These are phyloP conservation scores for Colletotrichum lentis DNA, from an alignment of 2,329 filamentous ascomycete genomes.

Conservation along the genomic window DNA sequence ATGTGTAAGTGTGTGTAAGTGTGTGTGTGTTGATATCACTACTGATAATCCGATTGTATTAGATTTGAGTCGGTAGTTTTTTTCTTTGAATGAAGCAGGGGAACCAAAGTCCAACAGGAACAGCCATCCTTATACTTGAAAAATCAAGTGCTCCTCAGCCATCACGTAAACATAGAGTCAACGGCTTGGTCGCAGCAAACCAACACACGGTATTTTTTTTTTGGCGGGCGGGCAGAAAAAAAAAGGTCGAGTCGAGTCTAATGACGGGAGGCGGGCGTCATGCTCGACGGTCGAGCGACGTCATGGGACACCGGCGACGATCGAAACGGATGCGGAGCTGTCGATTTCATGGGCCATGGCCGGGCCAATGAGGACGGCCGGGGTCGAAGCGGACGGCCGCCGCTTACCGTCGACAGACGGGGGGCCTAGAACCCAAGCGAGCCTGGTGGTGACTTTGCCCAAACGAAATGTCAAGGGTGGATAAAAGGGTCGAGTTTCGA, in stretches of 20 bases:
- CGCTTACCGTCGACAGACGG: background rate
- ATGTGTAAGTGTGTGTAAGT: too few relatives aligned
- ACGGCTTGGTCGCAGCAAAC: background rate
- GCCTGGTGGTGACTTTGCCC: conserved; percentile 10
- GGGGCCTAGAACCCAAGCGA: background rate
- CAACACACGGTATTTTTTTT: too few relatives aligned
- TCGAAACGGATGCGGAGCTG: conserved; percentile 16
- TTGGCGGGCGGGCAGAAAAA: background rate
- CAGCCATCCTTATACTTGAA: background rate
- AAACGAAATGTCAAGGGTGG: background rate
- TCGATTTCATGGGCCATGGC: background rate
- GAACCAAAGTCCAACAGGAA: background rate
- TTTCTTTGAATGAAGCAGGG: background rate
- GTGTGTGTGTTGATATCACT: too few relatives aligned
- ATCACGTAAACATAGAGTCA: background rate
- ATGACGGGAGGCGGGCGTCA: conserved; percentile 33
- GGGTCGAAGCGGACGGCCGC: conserved; percentile 6
- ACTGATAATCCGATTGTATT: background rate
- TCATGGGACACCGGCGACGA: conserved; percentile 25
- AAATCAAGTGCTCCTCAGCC: background rate
- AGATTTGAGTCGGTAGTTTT: background rate
- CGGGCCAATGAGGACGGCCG: conserved; percentile 20
- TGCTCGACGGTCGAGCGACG: conserved; percentile 25
- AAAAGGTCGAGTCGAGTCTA: background rate
- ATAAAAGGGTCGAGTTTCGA: background rate